A percentile compares a stretch with the other conserved stretches of the same genome.
Conservation (phyloP, 2,329 filamentous ascomycete genomes). For the Magnaporthales sp. region DNA sequence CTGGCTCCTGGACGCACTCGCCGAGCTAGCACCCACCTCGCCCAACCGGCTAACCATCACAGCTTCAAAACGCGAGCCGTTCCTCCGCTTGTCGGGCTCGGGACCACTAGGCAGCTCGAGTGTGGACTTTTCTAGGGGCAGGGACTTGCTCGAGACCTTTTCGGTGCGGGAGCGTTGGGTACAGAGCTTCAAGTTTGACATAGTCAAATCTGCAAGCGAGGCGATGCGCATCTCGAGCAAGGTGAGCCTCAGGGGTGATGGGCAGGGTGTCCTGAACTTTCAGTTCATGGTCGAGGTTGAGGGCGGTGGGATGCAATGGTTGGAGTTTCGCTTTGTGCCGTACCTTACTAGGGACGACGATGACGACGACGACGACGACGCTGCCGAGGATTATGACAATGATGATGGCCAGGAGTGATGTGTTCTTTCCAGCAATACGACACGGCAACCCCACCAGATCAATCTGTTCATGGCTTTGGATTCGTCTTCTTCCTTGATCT, state of each 20-base stretch:
- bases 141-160: slow-evolving; percentile 67
- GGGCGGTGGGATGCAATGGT: slow-evolving; percentile 58
- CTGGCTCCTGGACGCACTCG: slow-evolving; percentile 62
- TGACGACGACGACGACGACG: slow-evolving; percentile 26
- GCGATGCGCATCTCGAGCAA: slow-evolving; percentile 94
- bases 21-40: slow-evolving; percentile 61
- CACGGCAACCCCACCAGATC: neutral
- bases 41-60: slow-evolving; percentile 64
- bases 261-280: slow-evolving; percentile 82
- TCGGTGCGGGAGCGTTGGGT: slow-evolving; percentile 48
- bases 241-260: slow-evolving; percentile 81
- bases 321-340: slow-evolving; percentile 78
- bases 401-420: neutral
- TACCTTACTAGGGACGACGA: slow-evolving; percentile 52
- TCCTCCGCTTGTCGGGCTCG: slow-evolving; percentile 64
- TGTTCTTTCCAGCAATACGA: neutral
- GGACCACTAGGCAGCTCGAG: slow-evolving; percentile 52
- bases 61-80: slow-evolving; percentile 55
- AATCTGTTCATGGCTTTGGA: neutral
- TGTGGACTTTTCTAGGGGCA: slow-evolving; percentile 57
- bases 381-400: slow-evolving; percentile 19
- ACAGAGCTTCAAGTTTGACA: slow-evolving; percentile 78
- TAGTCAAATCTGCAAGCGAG: slow-evolving; percentile 75
- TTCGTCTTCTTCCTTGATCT: neutral
- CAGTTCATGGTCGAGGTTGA: slow-evolving; percentile 95